Conservation (phyloP, 2,329 filamentous ascomycete genomes). For the Pseudonectria foliicola region DNA sequence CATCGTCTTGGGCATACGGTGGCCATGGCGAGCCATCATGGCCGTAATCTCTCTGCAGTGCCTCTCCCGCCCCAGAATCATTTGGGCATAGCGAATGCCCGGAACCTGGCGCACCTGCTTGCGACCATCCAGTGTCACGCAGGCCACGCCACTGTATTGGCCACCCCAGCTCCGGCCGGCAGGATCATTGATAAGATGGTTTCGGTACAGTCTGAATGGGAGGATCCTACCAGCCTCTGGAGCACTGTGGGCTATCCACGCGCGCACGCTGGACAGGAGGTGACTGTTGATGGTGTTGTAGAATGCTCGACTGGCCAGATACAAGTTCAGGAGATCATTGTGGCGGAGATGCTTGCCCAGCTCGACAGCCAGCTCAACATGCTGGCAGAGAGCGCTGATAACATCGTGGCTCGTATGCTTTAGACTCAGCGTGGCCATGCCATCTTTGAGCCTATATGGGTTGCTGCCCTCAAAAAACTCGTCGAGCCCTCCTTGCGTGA, state of each 20-base stretch:
- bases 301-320: slow-evolving; percentile 56
- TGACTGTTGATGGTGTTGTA: slow-evolving; percentile 53
- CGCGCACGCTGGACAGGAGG: slow-evolving; percentile 50
- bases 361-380: slow-evolving; percentile 46
- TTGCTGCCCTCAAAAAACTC: slow-evolving; percentile 23
- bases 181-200: slow-evolving; percentile 55
- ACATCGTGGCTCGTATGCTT: slow-evolving; percentile 31
- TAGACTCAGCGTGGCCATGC: slow-evolving; percentile 13
- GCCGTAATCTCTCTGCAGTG: slow-evolving; percentile 56
- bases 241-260: slow-evolving; percentile 46
- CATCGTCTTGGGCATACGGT: slow-evolving; percentile 45
- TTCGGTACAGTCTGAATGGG: slow-evolving; percentile 51
- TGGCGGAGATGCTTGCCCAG: slow-evolving; percentile 48
- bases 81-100: slow-evolving; percentile 58
- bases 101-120: slow-evolving; percentile 46
- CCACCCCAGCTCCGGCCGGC: slow-evolving; percentile 33
- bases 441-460: slow-evolving; percentile 18
- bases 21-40: slow-evolving; percentile 49
- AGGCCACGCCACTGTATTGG: slow-evolving; percentile 8
- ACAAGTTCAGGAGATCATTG: slow-evolving; percentile 55
- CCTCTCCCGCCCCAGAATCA: slow-evolving; percentile 54
- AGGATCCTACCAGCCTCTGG: slow-evolving; percentile 52
- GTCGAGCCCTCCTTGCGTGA: slow-evolving; percentile 19
- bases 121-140: slow-evolving; percentile 7
- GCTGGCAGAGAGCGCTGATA: slow-evolving; percentile 35